Conservation (phyloP, 148 eudicot genomes). For the Chenopodium formosanum region DNA sequence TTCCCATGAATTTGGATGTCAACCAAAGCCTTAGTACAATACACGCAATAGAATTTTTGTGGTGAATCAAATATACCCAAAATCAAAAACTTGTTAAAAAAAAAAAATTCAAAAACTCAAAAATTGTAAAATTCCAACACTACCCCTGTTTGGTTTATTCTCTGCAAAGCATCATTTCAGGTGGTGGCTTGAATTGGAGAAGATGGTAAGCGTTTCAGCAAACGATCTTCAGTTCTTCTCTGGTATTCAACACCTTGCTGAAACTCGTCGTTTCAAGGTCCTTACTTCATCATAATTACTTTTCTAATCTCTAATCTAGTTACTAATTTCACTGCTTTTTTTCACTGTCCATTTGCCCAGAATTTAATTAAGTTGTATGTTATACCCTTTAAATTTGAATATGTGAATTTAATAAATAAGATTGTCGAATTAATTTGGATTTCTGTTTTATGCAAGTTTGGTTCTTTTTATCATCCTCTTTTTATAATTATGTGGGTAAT, state of each 20-base stretch:
- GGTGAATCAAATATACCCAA: too few species aligned
- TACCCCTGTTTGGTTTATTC: background rate
- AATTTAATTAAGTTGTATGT: too few species aligned
- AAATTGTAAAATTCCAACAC: background rate
- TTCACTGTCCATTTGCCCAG: background rate
- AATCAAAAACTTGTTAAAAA: too few species aligned
- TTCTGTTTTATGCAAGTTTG: too few species aligned
- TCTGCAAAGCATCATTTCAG: background rate
- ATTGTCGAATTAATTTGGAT: too few species aligned
- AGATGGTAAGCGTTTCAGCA: slow-evolving; percentile 36
- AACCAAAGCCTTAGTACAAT: too few species aligned
- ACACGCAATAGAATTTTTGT: too few species aligned
- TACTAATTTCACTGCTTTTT: background rate
- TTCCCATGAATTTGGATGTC: too few species aligned
- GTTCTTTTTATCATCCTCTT: background rate
- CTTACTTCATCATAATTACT: background rate
- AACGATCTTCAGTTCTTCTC: slow-evolving; percentile 33
- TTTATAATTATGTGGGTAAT: background rate
- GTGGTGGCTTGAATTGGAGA: background rate
- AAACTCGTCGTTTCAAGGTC: slow-evolving; percentile 71
- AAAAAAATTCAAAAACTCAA: too few species aligned
- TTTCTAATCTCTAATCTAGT: background rate
- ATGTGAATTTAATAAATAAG: too few species aligned
- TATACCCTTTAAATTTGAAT: too few species aligned
- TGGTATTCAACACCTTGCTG: slow-evolving; percentile 71